phyloP scores from a whole-genome alignment of 495 filamentous ascomycete species.

The Penicillium crystallinum region DNA sequence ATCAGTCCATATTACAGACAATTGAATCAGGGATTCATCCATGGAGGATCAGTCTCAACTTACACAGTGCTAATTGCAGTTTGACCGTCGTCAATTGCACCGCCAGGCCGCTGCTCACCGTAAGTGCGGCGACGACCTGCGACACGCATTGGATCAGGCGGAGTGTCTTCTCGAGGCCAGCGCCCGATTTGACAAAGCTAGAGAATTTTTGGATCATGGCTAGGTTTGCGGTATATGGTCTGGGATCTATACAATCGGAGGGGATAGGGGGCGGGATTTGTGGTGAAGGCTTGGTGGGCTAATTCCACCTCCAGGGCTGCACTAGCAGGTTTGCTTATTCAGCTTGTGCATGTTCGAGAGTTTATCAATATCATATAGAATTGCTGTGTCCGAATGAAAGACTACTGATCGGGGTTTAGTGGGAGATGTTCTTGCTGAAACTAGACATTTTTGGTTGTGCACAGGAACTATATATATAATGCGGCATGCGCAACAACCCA shows the following conservation, averaged over 20 bases:
- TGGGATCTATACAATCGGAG: neutral
- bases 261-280: neutral
- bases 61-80: conserved; percentile 33
- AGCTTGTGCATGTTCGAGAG: conserved; percentile 1
- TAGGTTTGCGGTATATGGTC: neutral
- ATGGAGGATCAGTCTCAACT: neutral
- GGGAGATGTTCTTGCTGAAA: too few relatives aligned
- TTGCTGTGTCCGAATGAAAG: neutral
- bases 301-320: neutral
- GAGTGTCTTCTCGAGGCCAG: conserved; percentile 58
- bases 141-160: conserved; percentile 53
- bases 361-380: neutral
- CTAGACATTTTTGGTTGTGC: too few relatives aligned
- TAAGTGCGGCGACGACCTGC: conserved; percentile 43
- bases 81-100: conserved; percentile 26
- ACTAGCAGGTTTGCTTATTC: conserved; percentile 15
- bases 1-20: neutral
- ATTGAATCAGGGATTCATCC: neutral
- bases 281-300: conserved; percentile 7
- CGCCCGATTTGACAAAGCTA: conserved; percentile 31
- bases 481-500: too few relatives aligned
- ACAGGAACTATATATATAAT: too few relatives aligned
- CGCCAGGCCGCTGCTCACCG: conserved; percentile 20
- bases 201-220: conserved; percentile 26
- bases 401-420: too few relatives aligned